Evolutionary conservation across 176 grass and related monocot species (phyloP).

Genomic region (Canna indica): DNA sequence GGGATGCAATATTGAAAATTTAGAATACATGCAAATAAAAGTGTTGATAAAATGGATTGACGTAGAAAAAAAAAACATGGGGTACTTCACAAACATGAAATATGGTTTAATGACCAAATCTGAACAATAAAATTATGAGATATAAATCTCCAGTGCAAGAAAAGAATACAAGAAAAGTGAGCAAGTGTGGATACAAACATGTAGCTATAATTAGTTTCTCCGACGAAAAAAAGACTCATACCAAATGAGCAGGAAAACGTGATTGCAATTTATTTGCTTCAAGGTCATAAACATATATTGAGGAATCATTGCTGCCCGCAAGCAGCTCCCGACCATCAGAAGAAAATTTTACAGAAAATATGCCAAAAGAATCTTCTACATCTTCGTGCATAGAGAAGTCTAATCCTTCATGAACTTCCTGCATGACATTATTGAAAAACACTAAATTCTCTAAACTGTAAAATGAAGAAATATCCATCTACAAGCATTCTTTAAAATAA

Average conservation of each 20-base stretch:
- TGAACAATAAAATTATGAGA: neutral
- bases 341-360: conserved; percentile 88
- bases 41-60: too few relatives aligned
- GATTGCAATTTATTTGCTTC: conserved; percentile 50
- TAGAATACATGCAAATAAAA: too few relatives aligned
- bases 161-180: conserved; percentile 9
- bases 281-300: conserved; percentile 81
- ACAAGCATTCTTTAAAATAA: too few relatives aligned
- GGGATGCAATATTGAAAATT: too few relatives aligned
- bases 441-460: conserved; percentile 4
- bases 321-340: conserved; percentile 72
- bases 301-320: conserved; percentile 60
- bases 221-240: conserved; percentile 32
- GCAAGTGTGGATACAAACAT: conserved; percentile 14
- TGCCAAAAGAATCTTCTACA: conserved; percentile 52
- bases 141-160: neutral
- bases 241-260: conserved; percentile 61
- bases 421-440: conserved; percentile 21
- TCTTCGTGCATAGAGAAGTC: conserved; percentile 73
- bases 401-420: conserved; percentile 73
- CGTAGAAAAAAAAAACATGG: neutral
- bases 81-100: neutral
- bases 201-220: neutral
- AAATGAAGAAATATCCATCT: too few relatives aligned
- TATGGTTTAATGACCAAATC: neutral